Conservation (phyloP, 2,329 filamentous ascomycete genomes). For the Berkeleyomyces basicola region DNA sequence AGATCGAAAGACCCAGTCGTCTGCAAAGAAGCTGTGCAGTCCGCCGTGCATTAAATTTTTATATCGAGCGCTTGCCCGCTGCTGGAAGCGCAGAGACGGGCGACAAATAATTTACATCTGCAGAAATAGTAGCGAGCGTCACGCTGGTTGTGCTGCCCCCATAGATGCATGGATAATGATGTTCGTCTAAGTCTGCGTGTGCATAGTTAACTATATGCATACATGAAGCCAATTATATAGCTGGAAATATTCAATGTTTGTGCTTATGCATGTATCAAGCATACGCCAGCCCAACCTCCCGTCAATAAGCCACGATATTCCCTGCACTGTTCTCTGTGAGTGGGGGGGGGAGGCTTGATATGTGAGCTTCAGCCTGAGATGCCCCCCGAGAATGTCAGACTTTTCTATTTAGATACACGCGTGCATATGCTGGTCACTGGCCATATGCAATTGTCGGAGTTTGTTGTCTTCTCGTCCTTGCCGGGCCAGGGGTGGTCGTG, state of each 20-base stretch:
- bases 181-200: not conserved
- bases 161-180: not conserved
- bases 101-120: not conserved
- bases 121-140: not conserved
- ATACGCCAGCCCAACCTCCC: not conserved
- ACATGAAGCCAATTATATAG: not conserved
- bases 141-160: not conserved
- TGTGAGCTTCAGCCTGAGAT: too few species aligned
- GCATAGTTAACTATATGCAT: conserved; percentile 1
- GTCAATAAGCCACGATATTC: not conserved
- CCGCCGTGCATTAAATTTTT: too few species aligned
- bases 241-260: too few species aligned
- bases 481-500: not conserved
- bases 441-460: not conserved
- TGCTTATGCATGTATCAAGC: not conserved
- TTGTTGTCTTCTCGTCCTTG: not conserved
- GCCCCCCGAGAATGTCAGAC: not conserved
- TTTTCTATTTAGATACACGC: not conserved
- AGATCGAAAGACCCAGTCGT: not conserved
- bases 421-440: not conserved
- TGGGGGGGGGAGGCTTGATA: not conserved
- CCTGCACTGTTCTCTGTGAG: not conserved
- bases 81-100: not conserved
- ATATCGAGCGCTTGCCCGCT: not conserved
- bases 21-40: not conserved